Percentiles rank a stretch among this genome's conserved stretches.
These are phyloP conservation scores for Lanmaoa rubissima DNA, from an alignment of 768 basidiomycete species.

Conservation along the genomic window DNA sequence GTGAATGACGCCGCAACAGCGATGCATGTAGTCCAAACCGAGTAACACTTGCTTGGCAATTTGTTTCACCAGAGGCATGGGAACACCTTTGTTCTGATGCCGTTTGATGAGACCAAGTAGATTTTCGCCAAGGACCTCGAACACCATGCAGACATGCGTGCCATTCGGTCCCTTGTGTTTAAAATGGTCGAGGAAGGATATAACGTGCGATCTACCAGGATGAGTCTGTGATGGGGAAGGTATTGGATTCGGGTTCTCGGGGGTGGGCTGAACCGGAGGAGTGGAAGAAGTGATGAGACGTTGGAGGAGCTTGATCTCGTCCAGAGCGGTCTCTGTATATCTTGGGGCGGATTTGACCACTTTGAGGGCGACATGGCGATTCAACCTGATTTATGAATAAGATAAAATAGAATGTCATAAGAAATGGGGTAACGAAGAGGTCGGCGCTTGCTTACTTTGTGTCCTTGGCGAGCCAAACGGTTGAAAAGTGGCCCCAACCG, in stretches of 20 bases:
- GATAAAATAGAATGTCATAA: conserved; percentile 11
- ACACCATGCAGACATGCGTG: conserved; percentile 98
- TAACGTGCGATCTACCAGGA: conserved; percentile 90
- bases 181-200: conserved; percentile 97
- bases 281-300: conserved; percentile 85
- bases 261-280: conserved; percentile 48
- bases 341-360: conserved; percentile 97
- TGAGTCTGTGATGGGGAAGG: conserved; percentile 66
- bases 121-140: conserved; percentile 97
- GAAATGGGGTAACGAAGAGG: not conserved
- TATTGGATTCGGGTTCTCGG: conserved; percentile 48
- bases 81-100: conserved; percentile 97
- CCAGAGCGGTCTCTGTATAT: conserved; percentile 97
- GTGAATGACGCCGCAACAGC: conserved; percentile 95
- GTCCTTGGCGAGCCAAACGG: conserved; percentile 88
- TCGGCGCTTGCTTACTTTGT: conserved; percentile 53
- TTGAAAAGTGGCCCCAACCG: conserved; percentile 94
- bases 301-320: conserved; percentile 98
- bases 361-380: conserved; percentile 97
- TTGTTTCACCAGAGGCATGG: conserved; percentile 88
- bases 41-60: conserved; percentile 96
- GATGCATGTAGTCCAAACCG: conserved; percentile 97
- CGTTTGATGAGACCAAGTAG: conserved; percentile 94
- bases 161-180: conserved; percentile 96
- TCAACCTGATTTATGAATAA: conserved; percentile 55